Evolutionary conservation across 2,329 filamentous ascomycete species (phyloP), one percentile per base, ranked within the genome.

Genomic region (Lasiodiplodia citricola): DNA sequence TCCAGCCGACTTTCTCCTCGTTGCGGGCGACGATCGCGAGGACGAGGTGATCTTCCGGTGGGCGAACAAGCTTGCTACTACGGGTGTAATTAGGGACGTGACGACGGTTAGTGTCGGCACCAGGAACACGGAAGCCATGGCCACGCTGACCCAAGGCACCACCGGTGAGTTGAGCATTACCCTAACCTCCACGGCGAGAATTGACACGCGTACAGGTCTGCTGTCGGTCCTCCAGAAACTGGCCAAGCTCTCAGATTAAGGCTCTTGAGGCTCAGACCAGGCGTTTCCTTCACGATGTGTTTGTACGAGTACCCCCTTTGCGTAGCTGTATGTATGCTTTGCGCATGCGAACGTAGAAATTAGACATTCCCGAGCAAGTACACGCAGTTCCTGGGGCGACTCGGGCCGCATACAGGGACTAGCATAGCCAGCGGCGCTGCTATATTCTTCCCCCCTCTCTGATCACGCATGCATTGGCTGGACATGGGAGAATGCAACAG

Each of bases 11-110:
- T 98, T 97, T 79, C 81, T 98, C 68, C 89, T 97, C 82, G 92
- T 97, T 7, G 88, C 94, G 41, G 95, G 95, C 47, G 94, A 97
- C 75, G 93, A 94, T 52, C 90, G 95, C 38, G 95, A 97, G 73
- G 96, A 98, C 72, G 95, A 98, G 77, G 91, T 93, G 73, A 91
- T 97, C 23, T 98, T 97, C 83, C 90, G 90, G 71, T 98, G 96
- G 95, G 96, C 95, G 21, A 97, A 97, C 80, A 85, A 88, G 60
- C 82, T 97, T 13, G 85, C 85, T 25, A 84, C 86, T 3, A 85
- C 86, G 21, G 81, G 72, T 18, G 70, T 72, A 11, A 72, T 84
- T 58, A 67, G 74, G 62, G 86, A 93, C 67, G 92, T 96, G 4
- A 89, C 91, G 70, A 97, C 94, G 2, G 94, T 97, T 25, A 96